A percentile compares a stretch with the other conserved stretches of the same genome.
phyloP scores from a whole-genome alignment of 495 filamentous ascomycete species.

The Aspergillus nanangensis region DNA sequence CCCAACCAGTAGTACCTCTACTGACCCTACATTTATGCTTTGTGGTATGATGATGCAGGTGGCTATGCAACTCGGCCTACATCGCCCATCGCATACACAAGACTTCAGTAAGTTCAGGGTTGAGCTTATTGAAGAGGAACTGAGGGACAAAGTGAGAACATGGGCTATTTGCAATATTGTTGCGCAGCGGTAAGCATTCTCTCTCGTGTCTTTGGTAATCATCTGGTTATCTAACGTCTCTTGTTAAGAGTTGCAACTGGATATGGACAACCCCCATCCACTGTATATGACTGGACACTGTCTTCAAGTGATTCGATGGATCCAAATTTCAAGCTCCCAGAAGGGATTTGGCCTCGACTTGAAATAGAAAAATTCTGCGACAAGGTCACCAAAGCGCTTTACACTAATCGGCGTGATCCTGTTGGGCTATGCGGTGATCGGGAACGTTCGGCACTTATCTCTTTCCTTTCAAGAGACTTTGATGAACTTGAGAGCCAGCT shows the following conservation, averaged over 20 bases:
- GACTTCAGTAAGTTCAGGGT: conserved; percentile 83
- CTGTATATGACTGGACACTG: conserved; percentile 82
- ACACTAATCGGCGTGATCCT: conserved; percentile 72
- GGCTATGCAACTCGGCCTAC: conserved; percentile 84
- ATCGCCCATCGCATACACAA: conserved; percentile 83
- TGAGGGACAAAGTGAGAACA: conserved; percentile 79
- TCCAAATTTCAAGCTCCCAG: conserved; percentile 60
- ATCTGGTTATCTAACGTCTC: conserved; percentile 1
- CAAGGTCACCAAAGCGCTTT: conserved; percentile 80
- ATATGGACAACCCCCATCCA: conserved; percentile 86
- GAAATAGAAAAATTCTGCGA: conserved; percentile 81
- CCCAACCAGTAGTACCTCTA: conserved; percentile 78
- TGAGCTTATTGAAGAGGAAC: conserved; percentile 77
- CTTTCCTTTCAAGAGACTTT: conserved; percentile 47
- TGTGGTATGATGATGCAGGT: conserved; percentile 91
- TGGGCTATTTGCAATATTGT: conserved; percentile 94
- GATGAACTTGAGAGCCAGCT: conserved; percentile 47
- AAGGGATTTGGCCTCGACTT: conserved; percentile 62
- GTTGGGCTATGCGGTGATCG: conserved; percentile 68
- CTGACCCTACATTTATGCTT: conserved; percentile 86
- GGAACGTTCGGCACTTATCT: conserved; percentile 64
- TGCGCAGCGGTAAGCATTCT: conserved; percentile 60
- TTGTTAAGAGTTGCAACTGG: conserved; percentile 70
- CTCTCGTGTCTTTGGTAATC: neutral
- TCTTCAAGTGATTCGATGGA: conserved; percentile 58